Base-by-base conservation (phyloP, 2,329 filamentous ascomycete genomes). In the Scytalidium sp. region DNA sequence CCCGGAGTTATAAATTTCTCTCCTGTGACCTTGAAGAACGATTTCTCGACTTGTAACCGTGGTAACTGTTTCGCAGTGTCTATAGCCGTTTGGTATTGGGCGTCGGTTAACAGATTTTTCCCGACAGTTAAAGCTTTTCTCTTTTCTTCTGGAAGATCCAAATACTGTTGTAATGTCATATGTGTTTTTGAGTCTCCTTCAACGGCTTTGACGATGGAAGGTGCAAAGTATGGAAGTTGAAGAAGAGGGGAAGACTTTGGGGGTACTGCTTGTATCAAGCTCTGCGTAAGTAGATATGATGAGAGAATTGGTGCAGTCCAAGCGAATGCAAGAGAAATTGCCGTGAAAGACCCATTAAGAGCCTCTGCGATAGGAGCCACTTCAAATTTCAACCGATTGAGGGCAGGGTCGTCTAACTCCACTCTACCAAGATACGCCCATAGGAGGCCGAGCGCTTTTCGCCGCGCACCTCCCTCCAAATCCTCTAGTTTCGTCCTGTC, bases 11-110 rank as follows among this genome's bases (percentile, higher is more conserved):
- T 90, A 67, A 87, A 88, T 58, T 88, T 89, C 72, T 99, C 95
- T 65, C 94, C 94, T 46, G 90, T 86, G 42, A 99, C 95, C 77
- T 99, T 99, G 83, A 99, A 99, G 72, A 96, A 99, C 7, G 91
- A 90, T 73, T 91, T 95, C 64, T 90, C 90, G 10, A 99, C 84
- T 50, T 88, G 81, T 49, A 99, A 78, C 56, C 84, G 81, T 1
- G 94, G 94, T 22, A 99, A 78, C 70, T 97, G 90, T 60, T 84
- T 83, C 22, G 91, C 92, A 23, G 97, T 87, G 43, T 72, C 71
- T 52, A 96, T 77, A 32, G 87, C 88, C 40, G 85, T 80, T 56
- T 82, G 75, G 70, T 96, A 96, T 67, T 97, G 83, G 52, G 81
- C 70, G 58, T 90, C 85, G 3, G 80, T 85, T 32, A 99, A 74